Evolutionary conservation across 257 asterid species (phyloP), one percentile per base, ranked within the genome.

Genomic region (Euphrasia confusa): DNA sequence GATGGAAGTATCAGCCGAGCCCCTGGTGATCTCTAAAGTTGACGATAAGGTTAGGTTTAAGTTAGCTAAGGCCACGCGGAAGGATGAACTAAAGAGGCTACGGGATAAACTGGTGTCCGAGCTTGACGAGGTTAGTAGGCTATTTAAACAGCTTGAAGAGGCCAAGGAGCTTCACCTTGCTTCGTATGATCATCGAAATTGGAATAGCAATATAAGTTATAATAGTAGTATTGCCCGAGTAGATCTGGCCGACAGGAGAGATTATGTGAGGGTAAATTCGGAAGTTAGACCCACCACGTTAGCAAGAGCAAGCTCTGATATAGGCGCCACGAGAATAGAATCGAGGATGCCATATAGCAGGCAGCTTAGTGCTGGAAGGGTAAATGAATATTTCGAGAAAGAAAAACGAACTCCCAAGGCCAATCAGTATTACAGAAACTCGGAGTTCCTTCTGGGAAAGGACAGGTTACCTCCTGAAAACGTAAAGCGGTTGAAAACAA

Each of bases 321-420:
- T 79, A 52, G 87, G 90, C 62, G 71, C 81, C 7, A 67, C 72
- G 7, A 73, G 91, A 48, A 80, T 69, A 14, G 86, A 77, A 54
- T 65, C 77, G 4, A 82, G 91, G 72, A 75, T 80, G 39, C 42
- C 42, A 37, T 85, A 80, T 68, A 66, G 32, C 66, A 74, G 94
- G 77, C 89, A 82, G 64, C 84, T 87, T 67, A 91, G 84, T 68
- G 86, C 86, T 77, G 66, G 89, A 9, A 70, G 72, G 64, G 67
- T 52, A 11, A 66, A 63, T 65, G 92, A 78, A 24, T 77, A 58
- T 70, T 66, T 77, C 28, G 96, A 88, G 83, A 91, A 86, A 78
- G 98, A 91, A 83, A 91, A 88, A 74, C 81, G 95, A 59, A 91
- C 92, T 26, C 98, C 98, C 10, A 91, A 86, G 84, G 98, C 96